Evolutionary conservation across 345 rosid species (phyloP).

Genomic region (Salix dunnii): DNA sequence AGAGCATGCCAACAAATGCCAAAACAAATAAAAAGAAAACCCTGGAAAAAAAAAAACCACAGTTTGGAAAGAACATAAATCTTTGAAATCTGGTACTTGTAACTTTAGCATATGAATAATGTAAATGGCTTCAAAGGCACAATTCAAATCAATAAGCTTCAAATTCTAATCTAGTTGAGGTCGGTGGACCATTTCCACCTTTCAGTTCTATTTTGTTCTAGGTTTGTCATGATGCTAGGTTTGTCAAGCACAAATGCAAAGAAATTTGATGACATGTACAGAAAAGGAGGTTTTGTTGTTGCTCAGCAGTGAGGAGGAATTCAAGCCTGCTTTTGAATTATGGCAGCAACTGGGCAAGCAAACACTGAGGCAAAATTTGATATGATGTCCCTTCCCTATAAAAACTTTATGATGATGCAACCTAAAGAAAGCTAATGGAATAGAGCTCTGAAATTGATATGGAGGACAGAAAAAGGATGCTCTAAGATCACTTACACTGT

Average conservation of each 20-base stretch:
- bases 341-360: background rate
- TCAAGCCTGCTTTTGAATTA: background rate
- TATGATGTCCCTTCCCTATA: background rate
- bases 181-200: too few relatives aligned
- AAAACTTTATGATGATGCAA: background rate
- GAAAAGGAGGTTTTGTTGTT: background rate
- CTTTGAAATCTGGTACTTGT: background rate
- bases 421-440: background rate
- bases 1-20: constrained; percentile 58
- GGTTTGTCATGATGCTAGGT: background rate
- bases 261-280: background rate
- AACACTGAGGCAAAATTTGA: background rate
- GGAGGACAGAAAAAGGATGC: background rate
- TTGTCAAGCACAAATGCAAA: background rate
- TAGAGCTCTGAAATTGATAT: background rate
- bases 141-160: too few relatives aligned
- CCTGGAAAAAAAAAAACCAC: constrained; percentile 35
- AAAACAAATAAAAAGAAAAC: constrained; percentile 46
- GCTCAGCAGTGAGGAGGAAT: background rate
- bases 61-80: background rate
- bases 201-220: too few relatives aligned
- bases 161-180: too few relatives aligned
- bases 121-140: too few relatives aligned
- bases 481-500: constrained; percentile 53
- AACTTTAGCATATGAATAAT: background rate